These are phyloP conservation scores for Pseudoturritis turrita DNA, from an alignment of 345 rosid species.

Conservation along the genomic window DNA sequence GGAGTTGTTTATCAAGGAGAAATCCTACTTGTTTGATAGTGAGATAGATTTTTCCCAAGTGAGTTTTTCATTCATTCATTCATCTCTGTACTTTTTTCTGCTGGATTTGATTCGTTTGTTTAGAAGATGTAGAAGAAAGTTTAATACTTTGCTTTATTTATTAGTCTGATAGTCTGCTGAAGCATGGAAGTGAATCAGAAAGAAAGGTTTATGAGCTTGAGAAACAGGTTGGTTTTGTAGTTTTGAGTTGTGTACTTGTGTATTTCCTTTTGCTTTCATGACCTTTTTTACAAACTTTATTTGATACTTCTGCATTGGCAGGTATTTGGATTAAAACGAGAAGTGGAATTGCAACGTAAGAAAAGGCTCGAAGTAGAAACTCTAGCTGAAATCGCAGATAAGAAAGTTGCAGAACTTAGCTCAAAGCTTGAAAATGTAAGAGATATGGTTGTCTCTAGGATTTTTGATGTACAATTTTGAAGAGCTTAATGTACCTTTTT, in stretches of 20 bases:
- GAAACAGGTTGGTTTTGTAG: constrained; percentile 37
- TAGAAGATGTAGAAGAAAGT: not conserved
- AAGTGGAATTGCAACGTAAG: constrained; percentile 34
- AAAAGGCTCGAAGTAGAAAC: constrained; percentile 32
- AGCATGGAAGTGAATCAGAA: constrained; percentile 21
- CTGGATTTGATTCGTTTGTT: not conserved
- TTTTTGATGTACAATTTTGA: not conserved
- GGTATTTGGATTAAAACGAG: constrained; percentile 31
- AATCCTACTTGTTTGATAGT: constrained; percentile 26
- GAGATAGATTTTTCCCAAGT: constrained; percentile 38
- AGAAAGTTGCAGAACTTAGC: constrained; percentile 28
- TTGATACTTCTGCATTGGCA: constrained; percentile 2
- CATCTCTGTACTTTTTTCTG: not conserved
- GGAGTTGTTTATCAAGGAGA: constrained; percentile 38
- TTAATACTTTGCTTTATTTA: not conserved
- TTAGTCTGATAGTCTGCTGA: constrained; percentile 19
- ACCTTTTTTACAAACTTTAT: not conserved
- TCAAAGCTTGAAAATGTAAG: constrained; percentile 34
- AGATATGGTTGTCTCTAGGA: not conserved
- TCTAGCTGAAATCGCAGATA: constrained; percentile 29
- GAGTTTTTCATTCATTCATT: constrained; percentile 2
- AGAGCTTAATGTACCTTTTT: not conserved
- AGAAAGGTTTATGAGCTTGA: constrained; percentile 29
- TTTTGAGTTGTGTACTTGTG: not conserved
- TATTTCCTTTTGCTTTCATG: not conserved